phyloP scores from a whole-genome alignment of 2,329 filamentous ascomycete species.

The Colletotrichum horii region DNA sequence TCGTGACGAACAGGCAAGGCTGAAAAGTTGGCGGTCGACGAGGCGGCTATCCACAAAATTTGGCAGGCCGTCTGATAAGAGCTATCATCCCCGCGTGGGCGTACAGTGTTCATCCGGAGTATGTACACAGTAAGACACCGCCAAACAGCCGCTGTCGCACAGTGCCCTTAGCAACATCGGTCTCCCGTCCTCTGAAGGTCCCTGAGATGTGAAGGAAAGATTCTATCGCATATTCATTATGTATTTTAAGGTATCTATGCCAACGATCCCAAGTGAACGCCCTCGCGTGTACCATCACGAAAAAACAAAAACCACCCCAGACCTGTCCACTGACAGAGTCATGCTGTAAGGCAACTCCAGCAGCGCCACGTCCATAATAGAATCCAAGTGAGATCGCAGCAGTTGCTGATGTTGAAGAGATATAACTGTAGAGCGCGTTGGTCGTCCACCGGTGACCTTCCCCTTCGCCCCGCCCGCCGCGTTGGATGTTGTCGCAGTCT shows the following conservation, averaged over 20 bases:
- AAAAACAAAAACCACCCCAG: conserved; percentile 88
- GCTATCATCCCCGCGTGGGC: conserved; percentile 8
- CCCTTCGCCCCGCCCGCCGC: conserved; percentile 34
- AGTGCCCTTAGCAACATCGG: background rate
- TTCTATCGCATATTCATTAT: background rate
- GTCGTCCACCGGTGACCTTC: conserved; percentile 40
- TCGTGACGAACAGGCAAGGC: conserved; percentile 7
- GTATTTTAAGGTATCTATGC: conserved; percentile 15
- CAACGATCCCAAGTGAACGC: background rate
- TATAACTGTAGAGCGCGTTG: conserved; percentile 82
- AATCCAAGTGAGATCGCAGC: conserved; percentile 85
- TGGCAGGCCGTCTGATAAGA: conserved; percentile 6
- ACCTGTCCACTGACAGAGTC: conserved; percentile 88
- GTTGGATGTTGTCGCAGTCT: conserved; percentile 36
- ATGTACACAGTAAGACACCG: background rate
- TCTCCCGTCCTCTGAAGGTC: background rate
- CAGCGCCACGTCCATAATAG: conserved; percentile 85
- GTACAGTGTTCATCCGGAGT: background rate
- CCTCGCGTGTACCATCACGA: background rate
- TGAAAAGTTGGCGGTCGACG: conserved; percentile 21
- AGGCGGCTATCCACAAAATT: conserved; percentile 19
- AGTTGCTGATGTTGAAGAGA: conserved; percentile 87
- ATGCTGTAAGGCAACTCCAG: conserved; percentile 91
- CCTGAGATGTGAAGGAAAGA: background rate
- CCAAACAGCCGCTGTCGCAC: background rate